Base-by-base conservation (phyloP, 192 early-diverging fungal genomes). In the Umbelopsis vinacea region DNA sequence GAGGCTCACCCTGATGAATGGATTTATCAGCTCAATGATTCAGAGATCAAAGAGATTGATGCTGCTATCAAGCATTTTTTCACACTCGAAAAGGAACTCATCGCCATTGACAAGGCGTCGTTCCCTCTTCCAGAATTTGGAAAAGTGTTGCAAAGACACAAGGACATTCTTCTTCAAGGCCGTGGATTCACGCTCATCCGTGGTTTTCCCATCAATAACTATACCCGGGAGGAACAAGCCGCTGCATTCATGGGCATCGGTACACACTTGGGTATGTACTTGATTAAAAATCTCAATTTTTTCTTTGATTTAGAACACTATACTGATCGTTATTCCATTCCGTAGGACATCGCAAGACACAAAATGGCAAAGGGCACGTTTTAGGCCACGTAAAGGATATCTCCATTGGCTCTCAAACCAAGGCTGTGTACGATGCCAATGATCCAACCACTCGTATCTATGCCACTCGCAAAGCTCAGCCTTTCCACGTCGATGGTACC, bases 191-290 rank as follows among this genome's bases (percentile, higher is more conserved):
- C 68, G 3, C 46, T 79, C 43, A 38, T 75, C 10, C 70, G 77
- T 35, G 77, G 77, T 5, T 75, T 79, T 14, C 77, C 77, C 22
- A 72, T 74, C 33, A 6, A 9, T 4, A 66, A 72, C 0, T 79
- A 79, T 47, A 33, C 57, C 0, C 73, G 73, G 22, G 23, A 79
- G 29, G 77, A 79, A 12, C 77, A 79, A 19, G 63, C 69, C 22
- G 68, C 67, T 37, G 46, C 81, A n/a, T 82, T 82, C 45, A 75
- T 82, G 78, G 81, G 81, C 11, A 67, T 82, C 33, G 81, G 81
- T 33, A 40, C 81, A 26, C 76, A 82, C 67, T 69, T 82, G 68
- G 81, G 81, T 66, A 66, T 19, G 29, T 17, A 45, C 23, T 43
- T 74, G 17, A 0, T 1, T 19, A 6, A 0, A 24, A 5, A 24